phyloP scores from a whole-genome alignment of 2,329 filamentous ascomycete genomes.

The Hymenoscyphus fraxineus region DNA sequence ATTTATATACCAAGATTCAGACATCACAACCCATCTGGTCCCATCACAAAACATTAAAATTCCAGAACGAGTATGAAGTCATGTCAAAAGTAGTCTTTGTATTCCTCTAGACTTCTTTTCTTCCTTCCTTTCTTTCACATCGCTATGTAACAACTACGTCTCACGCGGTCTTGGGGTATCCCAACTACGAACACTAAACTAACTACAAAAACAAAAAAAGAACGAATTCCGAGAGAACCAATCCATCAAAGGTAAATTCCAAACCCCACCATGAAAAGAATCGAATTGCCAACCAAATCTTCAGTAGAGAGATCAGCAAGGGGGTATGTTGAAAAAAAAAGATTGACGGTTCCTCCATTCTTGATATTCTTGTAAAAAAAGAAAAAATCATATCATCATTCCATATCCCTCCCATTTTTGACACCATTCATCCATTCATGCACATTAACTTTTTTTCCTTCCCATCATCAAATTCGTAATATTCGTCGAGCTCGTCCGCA shows the following conservation, averaged over 20 bases:
- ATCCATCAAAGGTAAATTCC: not conserved
- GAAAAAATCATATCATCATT: not conserved
- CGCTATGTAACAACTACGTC: not conserved
- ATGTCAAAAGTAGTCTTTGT: not conserved
- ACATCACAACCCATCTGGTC: too few species aligned
- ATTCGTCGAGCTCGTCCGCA: not conserved
- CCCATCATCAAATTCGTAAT: not conserved
- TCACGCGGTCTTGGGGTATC: conserved; percentile 1
- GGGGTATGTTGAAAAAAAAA: conserved; percentile 13
- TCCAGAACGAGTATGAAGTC: too few species aligned
- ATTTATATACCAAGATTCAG: too few species aligned
- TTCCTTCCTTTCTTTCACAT: not conserved
- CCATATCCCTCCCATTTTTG: not conserved
- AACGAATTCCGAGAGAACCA: not conserved
- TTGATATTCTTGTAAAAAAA: not conserved
- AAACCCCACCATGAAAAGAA: conserved; percentile 5
- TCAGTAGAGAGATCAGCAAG: conserved; percentile 3
- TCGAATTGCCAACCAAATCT: conserved; percentile 3
- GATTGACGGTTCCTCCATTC: not conserved
- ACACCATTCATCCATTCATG: not conserved
- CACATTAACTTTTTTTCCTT: not conserved
- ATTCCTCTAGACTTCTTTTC: not conserved
- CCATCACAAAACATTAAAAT: too few species aligned
- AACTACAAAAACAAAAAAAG: not conserved
- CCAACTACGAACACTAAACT: not conserved